phyloP scores from a whole-genome alignment of 2,329 filamentous ascomycete genomes.

The Fusarium lyarnte region DNA sequence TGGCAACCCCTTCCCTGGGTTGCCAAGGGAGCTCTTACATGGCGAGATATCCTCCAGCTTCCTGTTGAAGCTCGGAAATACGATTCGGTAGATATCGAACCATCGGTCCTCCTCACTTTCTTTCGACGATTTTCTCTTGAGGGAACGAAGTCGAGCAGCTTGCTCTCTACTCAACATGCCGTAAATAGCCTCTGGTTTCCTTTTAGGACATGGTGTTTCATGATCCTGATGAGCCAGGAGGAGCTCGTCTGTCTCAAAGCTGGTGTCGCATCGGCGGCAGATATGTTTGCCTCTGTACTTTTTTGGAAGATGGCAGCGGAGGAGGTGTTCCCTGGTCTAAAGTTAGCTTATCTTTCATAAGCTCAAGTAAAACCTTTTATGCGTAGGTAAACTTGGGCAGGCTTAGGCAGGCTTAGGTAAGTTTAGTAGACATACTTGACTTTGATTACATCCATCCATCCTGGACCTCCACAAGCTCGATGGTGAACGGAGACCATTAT shows the following conservation, averaged over 20 bases:
- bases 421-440: neutral
- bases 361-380: too few species aligned
- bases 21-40: neutral
- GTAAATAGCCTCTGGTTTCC: rapidly evolving
- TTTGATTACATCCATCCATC: neutral
- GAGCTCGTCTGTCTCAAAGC: neutral
- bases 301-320: neutral
- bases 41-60: neutral
- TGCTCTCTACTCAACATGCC: neutral
- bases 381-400: too few species aligned
- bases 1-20: too few species aligned
- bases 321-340: neutral
- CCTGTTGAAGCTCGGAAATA: neutral
- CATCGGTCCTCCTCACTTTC: neutral
- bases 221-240: neutral
- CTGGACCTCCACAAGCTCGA: neutral
- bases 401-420: too few species aligned
- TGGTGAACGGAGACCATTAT: rapidly evolving
- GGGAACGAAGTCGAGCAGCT: neutral
- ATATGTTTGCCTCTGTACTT: rapidly evolving
- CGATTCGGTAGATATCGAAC: neutral
- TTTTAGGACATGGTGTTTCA: neutral
- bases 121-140: neutral
- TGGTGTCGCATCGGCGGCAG: neutral
- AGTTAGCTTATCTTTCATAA: neutral